Evolutionary conservation across 805 yeast genomes (phyloP), one percentile per base, ranked within the genome.

Genomic region (Candida boleticola): DNA sequence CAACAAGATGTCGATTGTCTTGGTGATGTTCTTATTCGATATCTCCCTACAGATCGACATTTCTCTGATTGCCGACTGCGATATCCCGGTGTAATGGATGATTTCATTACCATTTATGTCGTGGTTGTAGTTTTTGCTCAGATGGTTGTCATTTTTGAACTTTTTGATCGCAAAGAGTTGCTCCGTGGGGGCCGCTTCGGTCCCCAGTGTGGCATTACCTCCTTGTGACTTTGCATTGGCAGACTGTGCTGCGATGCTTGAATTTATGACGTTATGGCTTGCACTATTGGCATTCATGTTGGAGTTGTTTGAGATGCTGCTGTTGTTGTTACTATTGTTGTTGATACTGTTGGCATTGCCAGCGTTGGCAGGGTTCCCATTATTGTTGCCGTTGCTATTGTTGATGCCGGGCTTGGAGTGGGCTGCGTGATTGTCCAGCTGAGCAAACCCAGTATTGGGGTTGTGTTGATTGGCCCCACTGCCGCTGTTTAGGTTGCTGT

Each of bases 11-110:
- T 90, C 97, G 5, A 83, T 80, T 43, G 95, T 70, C 49, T 77
- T 79, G 6, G 93, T 86, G 40, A 93, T 74, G 64, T 93, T 92
- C 44, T 77, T 76, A 64, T 95, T 88, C 48, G 73, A 73, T 41
- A 93, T 68, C 60, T 93, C 99, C 37, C 95, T 76, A 62, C 98
- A 93, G 17, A 93, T 70, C 1, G 97, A 86, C 92, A 95, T 89
- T 63, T 95, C 99, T 49, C 99, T 73, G 36, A 95, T 87, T 1
- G 98, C 99, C 54, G 92, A 82, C 63, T 93, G 99, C 1, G 96
- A 89, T 11, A 93, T 87, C 2, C 99, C 98, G 0, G 97, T 89
- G 56, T 89, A 92, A 64, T 86, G 93, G 9, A 85, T 64, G 20
- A 84, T 81, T 55, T 90, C 97, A 44, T 92, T 92, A 48, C 90